Conservation (phyloP, 2,329 filamentous ascomycete species). For the Aureobasidium melanogenum region DNA sequence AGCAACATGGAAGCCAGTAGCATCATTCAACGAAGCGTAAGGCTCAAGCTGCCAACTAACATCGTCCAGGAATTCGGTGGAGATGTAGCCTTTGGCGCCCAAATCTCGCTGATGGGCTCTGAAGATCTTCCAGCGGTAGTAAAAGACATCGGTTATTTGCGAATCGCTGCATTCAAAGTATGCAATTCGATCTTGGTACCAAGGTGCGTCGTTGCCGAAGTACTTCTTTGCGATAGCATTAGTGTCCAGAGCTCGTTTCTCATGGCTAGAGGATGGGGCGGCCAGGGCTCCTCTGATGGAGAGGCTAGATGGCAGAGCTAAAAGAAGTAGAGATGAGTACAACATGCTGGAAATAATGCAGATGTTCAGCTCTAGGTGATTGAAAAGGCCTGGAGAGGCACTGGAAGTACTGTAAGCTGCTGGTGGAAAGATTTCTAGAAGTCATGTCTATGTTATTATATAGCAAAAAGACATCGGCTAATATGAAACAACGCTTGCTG, state of each 20-base stretch:
- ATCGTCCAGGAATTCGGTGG: slow-evolving; percentile 37
- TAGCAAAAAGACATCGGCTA: not conserved
- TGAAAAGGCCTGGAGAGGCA: not conserved
- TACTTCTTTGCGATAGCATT: slow-evolving; percentile 16
- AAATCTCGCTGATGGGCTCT: slow-evolving; percentile 37
- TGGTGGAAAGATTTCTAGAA: not conserved
- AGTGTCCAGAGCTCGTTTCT: not conserved
- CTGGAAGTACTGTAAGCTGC: not conserved
- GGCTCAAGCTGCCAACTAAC: slow-evolving; percentile 35
- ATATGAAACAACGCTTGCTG: not conserved
- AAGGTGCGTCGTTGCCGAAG: slow-evolving; percentile 33
- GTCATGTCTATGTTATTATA: not conserved
- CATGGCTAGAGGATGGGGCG: not conserved
- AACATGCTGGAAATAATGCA: not conserved
- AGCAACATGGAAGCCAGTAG: slow-evolving; percentile 35
- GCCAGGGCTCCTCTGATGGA: not conserved
- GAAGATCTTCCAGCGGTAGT: slow-evolving; percentile 39
- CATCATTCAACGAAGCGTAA: slow-evolving; percentile 36
- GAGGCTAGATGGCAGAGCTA: not conserved
- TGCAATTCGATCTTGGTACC: slow-evolving; percentile 31
- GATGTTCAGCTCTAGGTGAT: not conserved
- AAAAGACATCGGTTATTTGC: slow-evolving; percentile 35
- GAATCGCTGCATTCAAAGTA: slow-evolving; percentile 32
- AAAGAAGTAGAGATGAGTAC: not conserved
- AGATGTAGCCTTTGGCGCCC: slow-evolving; percentile 34